These are phyloP conservation scores for Eleusine coracana DNA, from an alignment of 176 grass and related monocot genomes.

Conservation along the genomic window DNA sequence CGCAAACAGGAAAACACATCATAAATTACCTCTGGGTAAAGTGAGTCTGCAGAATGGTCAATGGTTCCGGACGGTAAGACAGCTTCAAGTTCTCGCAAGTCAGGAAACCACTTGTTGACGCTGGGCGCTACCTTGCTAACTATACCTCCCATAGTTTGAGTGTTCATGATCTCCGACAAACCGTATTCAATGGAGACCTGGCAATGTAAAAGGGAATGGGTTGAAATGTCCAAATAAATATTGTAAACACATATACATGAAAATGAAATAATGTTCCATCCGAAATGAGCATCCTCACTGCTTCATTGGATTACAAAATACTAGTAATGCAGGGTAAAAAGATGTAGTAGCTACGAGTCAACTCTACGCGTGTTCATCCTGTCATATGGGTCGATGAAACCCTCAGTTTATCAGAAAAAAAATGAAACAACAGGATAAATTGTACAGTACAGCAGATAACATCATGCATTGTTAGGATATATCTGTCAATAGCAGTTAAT, in stretches of 20 bases:
- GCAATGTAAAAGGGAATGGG: conserved; percentile 8
- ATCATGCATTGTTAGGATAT: too few relatives aligned
- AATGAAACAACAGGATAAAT: too few relatives aligned
- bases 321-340: too few relatives aligned
- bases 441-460: too few relatives aligned
- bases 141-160: conserved; percentile 46
- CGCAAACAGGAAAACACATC: conserved; percentile 2
- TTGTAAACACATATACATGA: background rate
- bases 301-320: background rate
- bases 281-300: background rate
- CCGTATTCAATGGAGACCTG: conserved; percentile 87
- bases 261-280: background rate
- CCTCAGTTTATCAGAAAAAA: too few relatives aligned
- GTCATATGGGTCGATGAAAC: too few relatives aligned
- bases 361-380: too few relatives aligned
- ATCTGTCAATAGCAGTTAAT: too few relatives aligned
- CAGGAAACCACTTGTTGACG: conserved; percentile 63
- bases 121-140: conserved; percentile 40
- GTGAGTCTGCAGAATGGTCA: conserved; percentile 56
- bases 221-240: background rate
- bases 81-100: conserved; percentile 57
- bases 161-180: conserved; percentile 79
- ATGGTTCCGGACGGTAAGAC: conserved; percentile 56
- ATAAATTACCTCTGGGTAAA: conserved; percentile 54
- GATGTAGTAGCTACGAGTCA: too few relatives aligned